Conservation (phyloP, 2,329 filamentous ascomycete species). For the Ophiocordyceps camponoti-saundersi region DNA sequence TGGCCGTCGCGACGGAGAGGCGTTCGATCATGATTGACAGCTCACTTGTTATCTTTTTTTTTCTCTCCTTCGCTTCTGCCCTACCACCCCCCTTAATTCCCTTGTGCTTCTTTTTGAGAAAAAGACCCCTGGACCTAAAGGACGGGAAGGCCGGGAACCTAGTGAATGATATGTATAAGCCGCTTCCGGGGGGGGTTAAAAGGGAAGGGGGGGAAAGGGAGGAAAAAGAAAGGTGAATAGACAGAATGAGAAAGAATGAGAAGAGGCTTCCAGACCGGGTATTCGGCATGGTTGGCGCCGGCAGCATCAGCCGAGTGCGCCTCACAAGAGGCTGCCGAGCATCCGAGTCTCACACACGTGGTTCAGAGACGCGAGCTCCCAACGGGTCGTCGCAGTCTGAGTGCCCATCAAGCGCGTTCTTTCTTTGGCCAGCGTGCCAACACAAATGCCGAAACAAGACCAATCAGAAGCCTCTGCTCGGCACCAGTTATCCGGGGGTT, state of each 20-base stretch:
- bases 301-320: neutral
- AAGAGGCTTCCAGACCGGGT: neutral
- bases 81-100: no score
- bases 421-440: no score
- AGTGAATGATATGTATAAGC: no score
- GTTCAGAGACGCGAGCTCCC: no score
- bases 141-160: neutral
- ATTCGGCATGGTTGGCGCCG: neutral
- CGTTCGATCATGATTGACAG: conserved; percentile 5
- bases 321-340: neutral
- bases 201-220: neutral
- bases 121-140: no score
- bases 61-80: neutral
- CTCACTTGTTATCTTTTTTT: neutral
- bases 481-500: neutral
- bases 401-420: neutral
- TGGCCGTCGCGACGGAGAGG: conserved; percentile 18
- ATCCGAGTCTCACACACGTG: conserved; percentile 1
- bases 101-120: no score
- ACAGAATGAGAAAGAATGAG: no score
- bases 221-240: neutral
- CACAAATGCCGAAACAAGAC: neutral
- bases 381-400: no score
- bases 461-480: neutral
- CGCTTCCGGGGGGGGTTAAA: neutral